Base-by-base conservation (phyloP, 2,329 filamentous ascomycete genomes). In the Fusarium neocosmosporiellum region DNA sequence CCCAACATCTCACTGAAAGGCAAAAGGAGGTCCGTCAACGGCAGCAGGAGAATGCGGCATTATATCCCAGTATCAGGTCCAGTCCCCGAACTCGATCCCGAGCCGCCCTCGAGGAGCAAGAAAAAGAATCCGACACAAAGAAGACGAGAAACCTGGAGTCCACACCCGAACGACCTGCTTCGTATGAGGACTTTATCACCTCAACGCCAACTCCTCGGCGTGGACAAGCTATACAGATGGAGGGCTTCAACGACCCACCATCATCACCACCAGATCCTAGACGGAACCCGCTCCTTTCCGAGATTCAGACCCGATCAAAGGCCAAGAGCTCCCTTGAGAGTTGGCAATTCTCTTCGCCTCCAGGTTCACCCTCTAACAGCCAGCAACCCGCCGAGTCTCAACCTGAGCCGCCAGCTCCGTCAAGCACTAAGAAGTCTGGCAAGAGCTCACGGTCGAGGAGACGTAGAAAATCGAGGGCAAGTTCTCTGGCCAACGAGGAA, bases 21-120 rank as follows among this genome's bases (percentile, higher is more conserved):
- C 94, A 97, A 79, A 92, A 88, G 76, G 94, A 97, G 76, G 90
- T 96, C 46, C 89, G 91, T 53, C 90, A 94, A 75, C 88, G 92
- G 58, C 94, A 97, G 78, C 87, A 87, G 53, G 90, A 92, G 71
- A 88, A 88, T 27, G 88, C 89, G 18, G 86, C 86, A 0, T 84
- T 96, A 70, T 96, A 95, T 74, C 87, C 92, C 1, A 89, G 92
- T 22, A 86, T 95, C 29, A 86, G 86, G 33, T 91, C 91, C 2
- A 91, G 87, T 70, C 75, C 78, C 5, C 70, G 34, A 71, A 74
- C 39, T 41, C 69, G 73, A 22, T 78, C 78, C 31, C 75, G 73
- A 24, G 75, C 71, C 11, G 71, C 65, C 4, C 63, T 65, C 8
- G 63, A 67, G 20, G 69, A 76, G 57, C 69, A 65, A 22, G 63